phyloP scores from a whole-genome alignment of 2,329 filamentous ascomycete genomes.

The Cladosporium halotolerans region DNA sequence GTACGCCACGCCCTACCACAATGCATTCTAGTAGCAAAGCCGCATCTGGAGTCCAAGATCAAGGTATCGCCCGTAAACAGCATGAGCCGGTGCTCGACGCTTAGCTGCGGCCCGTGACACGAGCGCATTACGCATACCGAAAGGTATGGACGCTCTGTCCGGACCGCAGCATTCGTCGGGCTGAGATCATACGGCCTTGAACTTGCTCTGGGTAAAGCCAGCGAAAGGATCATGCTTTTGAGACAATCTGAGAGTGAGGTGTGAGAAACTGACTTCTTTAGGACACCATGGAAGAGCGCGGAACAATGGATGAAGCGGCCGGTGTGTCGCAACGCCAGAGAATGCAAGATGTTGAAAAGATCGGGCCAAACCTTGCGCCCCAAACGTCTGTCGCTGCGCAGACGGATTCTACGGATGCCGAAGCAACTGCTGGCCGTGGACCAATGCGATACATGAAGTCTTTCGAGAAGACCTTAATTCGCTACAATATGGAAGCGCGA shows the following conservation, averaged over 20 bases:
- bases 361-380: conserved; percentile 4
- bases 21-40: conserved; percentile 11
- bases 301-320: background rate
- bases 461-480: conserved; percentile 38
- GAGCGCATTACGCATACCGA: background rate
- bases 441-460: conserved; percentile 13
- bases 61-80: conserved; percentile 16
- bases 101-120: background rate
- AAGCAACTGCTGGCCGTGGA: background rate
- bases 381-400: background rate
- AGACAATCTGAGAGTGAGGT: background rate
- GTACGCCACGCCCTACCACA: conserved; percentile 8
- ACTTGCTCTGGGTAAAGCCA: conserved; percentile 50
- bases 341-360: background rate
- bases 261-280: conserved; percentile 29
- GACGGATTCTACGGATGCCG: conserved; percentile 1
- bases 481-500: conserved; percentile 53
- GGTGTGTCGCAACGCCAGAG: background rate
- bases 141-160: conserved; percentile 16
- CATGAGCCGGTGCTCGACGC: conserved; percentile 31
- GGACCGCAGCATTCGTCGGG: conserved; percentile 16
- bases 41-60: conserved; percentile 11
- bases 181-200: conserved; percentile 50
- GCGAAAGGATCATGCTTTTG: conserved; percentile 49
- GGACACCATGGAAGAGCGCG: conserved; percentile 23